Evolutionary conservation across 257 asterid species (phyloP), one percentile per base, ranked within the genome.

Genomic region (Marsdenia floribunda): DNA sequence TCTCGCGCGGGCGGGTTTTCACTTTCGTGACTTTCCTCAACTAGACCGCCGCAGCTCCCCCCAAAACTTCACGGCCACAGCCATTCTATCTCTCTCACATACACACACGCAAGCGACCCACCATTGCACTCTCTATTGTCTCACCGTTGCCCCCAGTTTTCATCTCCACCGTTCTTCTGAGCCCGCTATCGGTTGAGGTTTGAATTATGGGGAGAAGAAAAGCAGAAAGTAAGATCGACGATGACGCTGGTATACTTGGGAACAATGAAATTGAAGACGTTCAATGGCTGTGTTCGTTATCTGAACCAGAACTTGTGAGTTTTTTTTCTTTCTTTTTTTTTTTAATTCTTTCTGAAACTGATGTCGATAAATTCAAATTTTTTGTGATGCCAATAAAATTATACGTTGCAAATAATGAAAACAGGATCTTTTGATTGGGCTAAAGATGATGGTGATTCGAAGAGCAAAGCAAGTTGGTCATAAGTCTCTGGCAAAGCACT

Each of bases 201-300:
- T 44, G 10, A 55, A 14, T 24, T 46, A 47, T 69, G 60, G 11
- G 37, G 65, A 49, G 24, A 35, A 71, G 3, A 71, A 53, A 29
- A 22, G 71, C 2, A 4, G 38, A 10, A 52, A 60, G 55, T 29
- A 64, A n/a, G 44, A 21, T 59, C 10, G 73, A 46, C 15, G 67
- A 49, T 21, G 22, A 55, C 2, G 47, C 11, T n/a, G 24, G 26
- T 29, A 24, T 80, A 22, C 69, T 82, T 3, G 84, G 85, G 6
- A 76, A 80, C 47, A 88, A 87, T 78, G 83, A 81, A 54, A 80
- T 90, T n/a, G 91, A 90, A 74, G 93, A 93, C 77, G 92, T 87
- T 16, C 84, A 83, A 18, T 91, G 96, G 97, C 89, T 90, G 22
- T 93, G 96, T 81, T 93, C 98, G 37, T 80, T 93, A 72, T 72